Base-by-base conservation (phyloP, 768 basidiomycete species). In the Calocybe indica region DNA sequence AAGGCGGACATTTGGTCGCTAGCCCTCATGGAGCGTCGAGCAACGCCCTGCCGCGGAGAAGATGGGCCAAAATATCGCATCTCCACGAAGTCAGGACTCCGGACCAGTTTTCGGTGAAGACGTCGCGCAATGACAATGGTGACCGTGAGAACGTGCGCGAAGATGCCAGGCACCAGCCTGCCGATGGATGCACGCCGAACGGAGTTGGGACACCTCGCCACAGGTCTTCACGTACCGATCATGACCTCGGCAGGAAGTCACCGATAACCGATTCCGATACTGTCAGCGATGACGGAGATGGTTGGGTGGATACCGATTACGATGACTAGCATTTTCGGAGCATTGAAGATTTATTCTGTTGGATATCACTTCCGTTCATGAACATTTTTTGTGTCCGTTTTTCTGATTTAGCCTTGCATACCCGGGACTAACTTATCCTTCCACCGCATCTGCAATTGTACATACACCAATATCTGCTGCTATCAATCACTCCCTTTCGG, bases 1-100 rank as follows among this genome's bases (percentile, higher is more conserved):
- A 72, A n/a, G 63, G 62, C 13, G 43, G 60, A 11, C 55, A 54
- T 9, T 49, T 56, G 45, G 49, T 47, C 22, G 41, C 38, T 31
- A 52, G 50, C 40, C 52, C 52, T 34, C 37, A 32, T 22, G 46
- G 11, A 13, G 28, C 48, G 28, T 31, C 35, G 31, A 43, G n/a
- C 42, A 43, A 35, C 37, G 13, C 29, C 46, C 66, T 65, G 5
- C 73, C 73, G 6, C 68, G 64, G 43, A 74, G 74, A 51, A 72
- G 72, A 34, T 82, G 80, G 75, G 84, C 83, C 14, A 68, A 80
- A 34, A 82, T 70, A 0, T 80, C 85, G 3, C 85, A 88, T 67
- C 54, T 87, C 40, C 85, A 88, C 52, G 80, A 84, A 56, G 77
- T 85, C 48, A 73, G 58, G 37, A 15, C 5, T 5, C 11, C 35